Conservation (phyloP, 75 land plant species). For the Selaginella tamariscina region DNA sequence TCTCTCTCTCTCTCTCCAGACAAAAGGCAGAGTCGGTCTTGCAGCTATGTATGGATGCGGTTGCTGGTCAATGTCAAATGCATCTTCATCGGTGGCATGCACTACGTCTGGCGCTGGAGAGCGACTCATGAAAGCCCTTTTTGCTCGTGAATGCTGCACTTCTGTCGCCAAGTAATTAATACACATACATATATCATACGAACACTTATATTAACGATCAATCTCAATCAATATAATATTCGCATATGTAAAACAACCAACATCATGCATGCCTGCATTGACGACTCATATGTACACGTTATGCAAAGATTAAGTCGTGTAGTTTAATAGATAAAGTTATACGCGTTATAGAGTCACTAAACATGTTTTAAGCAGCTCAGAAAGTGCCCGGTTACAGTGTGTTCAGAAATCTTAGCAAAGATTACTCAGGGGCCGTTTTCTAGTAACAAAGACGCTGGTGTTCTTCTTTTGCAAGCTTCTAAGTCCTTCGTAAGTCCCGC, state of each 20-base stretch:
- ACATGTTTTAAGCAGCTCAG: constrained; percentile 36
- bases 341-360: too few species aligned
- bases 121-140: constrained; percentile 67
- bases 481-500: constrained; percentile 22
- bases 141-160: constrained; percentile 75
- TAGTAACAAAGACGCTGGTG: constrained; percentile 58
- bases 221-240: too few species aligned
- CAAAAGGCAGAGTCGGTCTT: constrained; percentile 71
- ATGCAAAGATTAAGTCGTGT: too few species aligned
- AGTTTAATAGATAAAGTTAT: too few species aligned
- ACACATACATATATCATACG: not conserved
- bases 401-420: constrained; percentile 43
- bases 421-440: constrained; percentile 20
- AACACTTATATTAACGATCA: too few species aligned
- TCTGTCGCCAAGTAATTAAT: constrained; percentile 48
- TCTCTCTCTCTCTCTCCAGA: constrained; percentile 18
- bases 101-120: constrained; percentile 91
- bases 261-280: too few species aligned
- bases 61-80: constrained; percentile 78
- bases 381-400: constrained; percentile 60
- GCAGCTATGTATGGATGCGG: constrained; percentile 94
- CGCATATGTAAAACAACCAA: too few species aligned
- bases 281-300: too few species aligned
- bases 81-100: constrained; percentile 53
- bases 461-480: constrained; percentile 64